Percentiles rank a stretch among this genome's conserved stretches.
phyloP scores from a whole-genome alignment of 2,329 filamentous ascomycete species.

The Grosmannia serpens region DNA sequence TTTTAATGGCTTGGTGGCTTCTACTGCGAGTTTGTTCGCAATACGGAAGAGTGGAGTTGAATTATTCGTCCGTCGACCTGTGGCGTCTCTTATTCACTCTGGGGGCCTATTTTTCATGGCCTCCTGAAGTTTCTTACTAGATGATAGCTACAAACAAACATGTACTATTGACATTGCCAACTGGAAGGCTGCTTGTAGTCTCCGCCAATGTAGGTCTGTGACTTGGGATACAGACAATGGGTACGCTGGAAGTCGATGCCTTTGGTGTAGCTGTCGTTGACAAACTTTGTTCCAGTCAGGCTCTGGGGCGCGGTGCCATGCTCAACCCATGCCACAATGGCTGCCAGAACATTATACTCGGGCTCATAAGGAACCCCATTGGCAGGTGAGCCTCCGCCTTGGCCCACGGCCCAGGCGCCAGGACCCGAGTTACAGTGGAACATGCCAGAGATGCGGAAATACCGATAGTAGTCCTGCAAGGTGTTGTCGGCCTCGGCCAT shows the following conservation, averaged over 20 bases:
- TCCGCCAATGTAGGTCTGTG: conserved; percentile 4
- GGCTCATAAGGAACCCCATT: conserved; percentile 19
- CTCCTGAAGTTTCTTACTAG: too few species aligned
- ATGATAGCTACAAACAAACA: too few species aligned
- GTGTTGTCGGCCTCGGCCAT: conserved; percentile 23
- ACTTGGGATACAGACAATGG: conserved; percentile 6
- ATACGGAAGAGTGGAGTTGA: too few species aligned
- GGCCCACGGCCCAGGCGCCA: conserved; percentile 24
- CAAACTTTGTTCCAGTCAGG: conserved; percentile 8
- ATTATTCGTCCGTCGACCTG: too few species aligned
- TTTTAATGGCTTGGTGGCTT: too few species aligned
- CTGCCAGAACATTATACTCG: conserved; percentile 29
- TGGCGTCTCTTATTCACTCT: too few species aligned
- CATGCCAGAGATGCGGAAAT: conserved; percentile 41
- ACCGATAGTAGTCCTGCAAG: conserved; percentile 34
- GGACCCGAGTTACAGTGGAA: conserved; percentile 35
- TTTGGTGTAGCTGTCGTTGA: neutral
- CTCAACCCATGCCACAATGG: conserved; percentile 36
- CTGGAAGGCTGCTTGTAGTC: conserved; percentile 3
- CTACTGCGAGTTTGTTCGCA: too few species aligned
- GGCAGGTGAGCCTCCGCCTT: conserved; percentile 10
- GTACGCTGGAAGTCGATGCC: conserved; percentile 7
- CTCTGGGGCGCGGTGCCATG: conserved; percentile 28
- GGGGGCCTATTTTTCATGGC: too few species aligned
- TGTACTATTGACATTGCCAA: conserved; percentile 2